phyloP scores from a whole-genome alignment of 2,329 filamentous ascomycete species.

The Trichoderma atroviride region DNA sequence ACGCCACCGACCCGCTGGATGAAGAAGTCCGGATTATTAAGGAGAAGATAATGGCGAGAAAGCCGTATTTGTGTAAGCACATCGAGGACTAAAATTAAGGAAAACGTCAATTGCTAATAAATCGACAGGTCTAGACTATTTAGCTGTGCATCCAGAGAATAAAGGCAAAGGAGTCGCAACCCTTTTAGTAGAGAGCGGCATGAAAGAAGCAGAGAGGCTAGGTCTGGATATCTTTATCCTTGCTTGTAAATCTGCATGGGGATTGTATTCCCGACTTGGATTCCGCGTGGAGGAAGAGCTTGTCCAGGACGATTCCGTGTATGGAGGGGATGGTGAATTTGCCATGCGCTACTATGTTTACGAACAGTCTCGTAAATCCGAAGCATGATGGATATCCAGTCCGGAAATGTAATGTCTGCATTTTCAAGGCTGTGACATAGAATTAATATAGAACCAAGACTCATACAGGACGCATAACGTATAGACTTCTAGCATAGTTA shows the following conservation, averaged over 20 bases:
- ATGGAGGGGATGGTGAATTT: slow-evolving; percentile 8
- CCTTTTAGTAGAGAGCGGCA: slow-evolving; percentile 33
- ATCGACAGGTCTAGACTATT: slow-evolving; percentile 33
- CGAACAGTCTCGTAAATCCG: not conserved
- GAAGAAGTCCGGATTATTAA: not conserved
- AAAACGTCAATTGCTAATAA: not conserved
- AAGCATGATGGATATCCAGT: not conserved
- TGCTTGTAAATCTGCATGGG: slow-evolving; percentile 31
- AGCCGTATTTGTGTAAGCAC: not conserved
- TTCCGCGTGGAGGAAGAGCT: slow-evolving; percentile 33
- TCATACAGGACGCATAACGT: not conserved
- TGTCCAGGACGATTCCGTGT: slow-evolving; percentile 34
- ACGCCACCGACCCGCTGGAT: slow-evolving; percentile 15
- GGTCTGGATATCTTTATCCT: slow-evolving; percentile 34
- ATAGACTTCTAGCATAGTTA: not conserved
- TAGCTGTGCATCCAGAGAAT: slow-evolving; percentile 37
- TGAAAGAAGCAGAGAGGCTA: slow-evolving; percentile 32
- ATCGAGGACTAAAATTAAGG: not conserved
- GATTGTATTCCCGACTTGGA: slow-evolving; percentile 33
- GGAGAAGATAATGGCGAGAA: not conserved
- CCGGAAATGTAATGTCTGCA: not conserved
- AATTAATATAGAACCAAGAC: not conserved
- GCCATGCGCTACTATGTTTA: slow-evolving; percentile 9
- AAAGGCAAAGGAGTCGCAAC: slow-evolving; percentile 35
- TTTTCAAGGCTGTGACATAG: not conserved